Evolutionary conservation across 352 stramenopile genomes (phyloP).

Genomic region (Phytophthora sp.): DNA sequence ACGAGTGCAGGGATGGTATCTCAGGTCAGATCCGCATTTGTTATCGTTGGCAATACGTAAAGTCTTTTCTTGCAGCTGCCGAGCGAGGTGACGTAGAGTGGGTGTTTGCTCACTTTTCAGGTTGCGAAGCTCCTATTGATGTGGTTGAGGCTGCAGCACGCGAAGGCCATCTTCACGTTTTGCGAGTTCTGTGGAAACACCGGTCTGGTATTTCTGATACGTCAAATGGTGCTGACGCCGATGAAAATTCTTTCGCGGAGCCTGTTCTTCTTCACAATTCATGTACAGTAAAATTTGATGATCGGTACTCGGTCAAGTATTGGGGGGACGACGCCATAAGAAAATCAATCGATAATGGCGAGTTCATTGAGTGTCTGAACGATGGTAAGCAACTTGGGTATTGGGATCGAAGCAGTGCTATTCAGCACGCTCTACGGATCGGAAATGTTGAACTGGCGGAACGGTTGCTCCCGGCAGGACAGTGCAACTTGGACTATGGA

Average conservation of each 20-base stretch:
- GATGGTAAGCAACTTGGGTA: not conserved
- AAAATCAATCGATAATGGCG: not conserved
- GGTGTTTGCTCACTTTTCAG: slow-evolving; percentile 4
- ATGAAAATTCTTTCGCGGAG: no score
- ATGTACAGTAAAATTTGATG: not conserved
- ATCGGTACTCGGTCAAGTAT: not conserved
- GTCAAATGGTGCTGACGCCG: no score
- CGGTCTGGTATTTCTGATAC: no score
- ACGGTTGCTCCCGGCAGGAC: not conserved
- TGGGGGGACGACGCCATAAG: not conserved
- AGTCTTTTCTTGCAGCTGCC: not conserved
- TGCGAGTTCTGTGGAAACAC: slow-evolving; percentile 5
- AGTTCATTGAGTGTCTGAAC: slow-evolving; percentile 1
- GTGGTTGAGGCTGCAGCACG: not conserved
- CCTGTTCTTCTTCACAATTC: no score
- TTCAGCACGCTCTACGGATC: not conserved
- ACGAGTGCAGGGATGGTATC: not conserved
- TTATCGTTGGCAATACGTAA: not conserved
- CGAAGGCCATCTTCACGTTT: not conserved
- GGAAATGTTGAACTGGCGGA: not conserved
- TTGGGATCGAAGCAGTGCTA: not conserved
- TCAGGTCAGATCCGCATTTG: not conserved
- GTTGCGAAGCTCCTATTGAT: not conserved
- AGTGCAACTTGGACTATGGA: not conserved
- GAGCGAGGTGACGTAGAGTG: not conserved